Evolutionary conservation across 176 grass and related monocot genomes (phyloP).

Genomic region (Avena sativa): DNA sequence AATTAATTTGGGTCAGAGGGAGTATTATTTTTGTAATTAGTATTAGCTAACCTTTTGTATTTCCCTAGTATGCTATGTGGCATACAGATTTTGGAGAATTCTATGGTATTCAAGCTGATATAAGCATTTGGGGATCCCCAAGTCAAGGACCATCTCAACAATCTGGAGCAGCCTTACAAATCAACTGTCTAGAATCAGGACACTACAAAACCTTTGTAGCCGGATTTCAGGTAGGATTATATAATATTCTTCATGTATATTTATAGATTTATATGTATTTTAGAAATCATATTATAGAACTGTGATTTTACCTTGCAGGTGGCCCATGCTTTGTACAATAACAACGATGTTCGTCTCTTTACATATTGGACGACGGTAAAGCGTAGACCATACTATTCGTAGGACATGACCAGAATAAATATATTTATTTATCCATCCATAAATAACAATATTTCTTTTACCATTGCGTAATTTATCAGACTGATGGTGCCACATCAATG

Average conservation of each 20-base stretch:
- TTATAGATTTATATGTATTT: neutral
- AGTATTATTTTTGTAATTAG: neutral
- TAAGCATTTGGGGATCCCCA: slow-evolving; percentile 11
- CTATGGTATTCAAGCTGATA: neutral
- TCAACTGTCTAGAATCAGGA: neutral
- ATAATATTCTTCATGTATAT: neutral
- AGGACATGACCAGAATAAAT: neutral
- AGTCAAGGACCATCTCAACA: neutral
- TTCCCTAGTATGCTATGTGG: slow-evolving; percentile 8
- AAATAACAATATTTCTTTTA: neutral
- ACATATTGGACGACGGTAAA: slow-evolving; percentile 49
- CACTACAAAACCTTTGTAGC: neutral
- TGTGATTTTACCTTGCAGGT: slow-evolving; percentile 33
- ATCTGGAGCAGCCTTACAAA: neutral
- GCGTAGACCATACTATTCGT: neutral
- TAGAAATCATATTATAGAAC: neutral
- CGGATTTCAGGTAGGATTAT: neutral
- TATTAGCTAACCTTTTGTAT: neutral
- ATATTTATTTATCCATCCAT: neutral
- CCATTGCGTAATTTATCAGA: slow-evolving; percentile 15
- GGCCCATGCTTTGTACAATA: slow-evolving; percentile 21
- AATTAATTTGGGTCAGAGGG: too few species aligned
- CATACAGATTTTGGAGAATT: neutral
- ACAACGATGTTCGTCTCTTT: slow-evolving; percentile 50
- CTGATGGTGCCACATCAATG: neutral